A percentile compares a stretch with the other conserved stretches of the same genome.
phyloP scores from a whole-genome alignment of 1,284 basidiomycete species.

The Ustilago xerochloae region DNA sequence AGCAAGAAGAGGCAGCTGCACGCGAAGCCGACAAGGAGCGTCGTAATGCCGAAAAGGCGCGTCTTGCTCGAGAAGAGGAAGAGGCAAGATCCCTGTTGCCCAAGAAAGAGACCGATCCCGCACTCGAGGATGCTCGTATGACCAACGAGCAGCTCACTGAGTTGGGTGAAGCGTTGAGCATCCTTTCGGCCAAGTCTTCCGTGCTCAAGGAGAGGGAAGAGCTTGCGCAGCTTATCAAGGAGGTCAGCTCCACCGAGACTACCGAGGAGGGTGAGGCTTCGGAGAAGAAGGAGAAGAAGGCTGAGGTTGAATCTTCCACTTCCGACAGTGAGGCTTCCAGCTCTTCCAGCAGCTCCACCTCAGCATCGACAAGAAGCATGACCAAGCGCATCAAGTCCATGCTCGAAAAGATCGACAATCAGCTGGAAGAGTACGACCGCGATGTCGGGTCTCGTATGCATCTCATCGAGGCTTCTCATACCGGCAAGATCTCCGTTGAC shows the following conservation, averaged over 20 bases:
- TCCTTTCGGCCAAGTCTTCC: constrained; percentile 93
- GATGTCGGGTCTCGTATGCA: constrained; percentile 86
- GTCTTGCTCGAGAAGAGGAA: constrained; percentile 55
- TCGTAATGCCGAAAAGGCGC: constrained; percentile 72
- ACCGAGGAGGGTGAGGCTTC: constrained; percentile 9
- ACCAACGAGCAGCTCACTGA: constrained; percentile 95
- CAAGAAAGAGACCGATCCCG: constrained; percentile 45
- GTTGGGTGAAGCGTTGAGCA: constrained; percentile 87
- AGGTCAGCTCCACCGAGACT: constrained; percentile 69
- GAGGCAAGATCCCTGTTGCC: constrained; percentile 59
- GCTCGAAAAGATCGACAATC: constrained; percentile 94
- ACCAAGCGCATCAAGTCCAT: constrained; percentile 94
- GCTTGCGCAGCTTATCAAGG: constrained; percentile 86
- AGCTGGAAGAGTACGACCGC: constrained; percentile 88
- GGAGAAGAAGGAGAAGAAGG: background rate
- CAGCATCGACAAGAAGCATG: constrained; percentile 74
- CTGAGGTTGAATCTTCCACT: no score
- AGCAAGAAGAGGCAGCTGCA: constrained; percentile 89
- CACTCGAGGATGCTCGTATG: constrained; percentile 80
- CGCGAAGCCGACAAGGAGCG: constrained; percentile 84
- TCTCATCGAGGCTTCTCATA: constrained; percentile 89
- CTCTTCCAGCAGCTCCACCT: constrained; percentile 20
- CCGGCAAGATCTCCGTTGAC: constrained; percentile 89
- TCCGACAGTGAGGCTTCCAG: constrained; percentile 16
- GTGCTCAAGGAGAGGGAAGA: constrained; percentile 96